Evolutionary conservation across 768 basidiomycete genomes (phyloP), one percentile per base, ranked within the genome.

Genomic region (Leccinum uliginosum): DNA sequence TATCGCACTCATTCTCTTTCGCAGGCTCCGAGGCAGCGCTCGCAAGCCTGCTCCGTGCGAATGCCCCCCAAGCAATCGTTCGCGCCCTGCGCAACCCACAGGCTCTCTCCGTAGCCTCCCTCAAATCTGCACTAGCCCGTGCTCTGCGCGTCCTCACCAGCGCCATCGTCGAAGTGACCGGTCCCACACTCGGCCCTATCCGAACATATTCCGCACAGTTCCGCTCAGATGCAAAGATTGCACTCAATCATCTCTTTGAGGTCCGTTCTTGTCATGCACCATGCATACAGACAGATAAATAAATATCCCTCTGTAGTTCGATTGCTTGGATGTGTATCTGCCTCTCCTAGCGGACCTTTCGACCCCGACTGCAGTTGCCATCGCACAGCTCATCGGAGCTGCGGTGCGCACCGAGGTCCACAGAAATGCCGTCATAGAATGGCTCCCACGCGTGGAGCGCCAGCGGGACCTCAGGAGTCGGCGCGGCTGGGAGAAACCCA

Each of bases 401-500:
- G 72, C 80, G 0, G 69, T 88, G 7, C 80, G 86, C 6, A 75
- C 71, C 1, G 73, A 75, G 0, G 64, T 65, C 3, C 81, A 89
- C 61, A 78, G 87, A 21, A 65, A 67, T 1, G 71, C 74, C 2
- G 73, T 89, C 15, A 71, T 80, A 0, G 80, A 83, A 23, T 91
- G 89, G 89, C 64, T 83, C 0, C 89, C 86, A 7, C 79, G 73
- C 0, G 62, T 68, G 0, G 86, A 89, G 21, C 74, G 86, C 21
- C 65, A 74, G 40, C 79, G 75, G 58, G 84, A 85, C 51, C 73
- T 77, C 24, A 84, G 80, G 59, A 77, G 76, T 3, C 81, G 81
- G 57, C 78, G 89, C 1, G 86, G 89, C 4, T 92, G 89, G 89
- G 89, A 91, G 72, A 86, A 84, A 65, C 73, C 78, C 0, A 76